Evolutionary conservation across 2,329 filamentous ascomycete species (phyloP), one percentile per base, ranked within the genome.

Genomic region (Alternaria ventricosa): DNA sequence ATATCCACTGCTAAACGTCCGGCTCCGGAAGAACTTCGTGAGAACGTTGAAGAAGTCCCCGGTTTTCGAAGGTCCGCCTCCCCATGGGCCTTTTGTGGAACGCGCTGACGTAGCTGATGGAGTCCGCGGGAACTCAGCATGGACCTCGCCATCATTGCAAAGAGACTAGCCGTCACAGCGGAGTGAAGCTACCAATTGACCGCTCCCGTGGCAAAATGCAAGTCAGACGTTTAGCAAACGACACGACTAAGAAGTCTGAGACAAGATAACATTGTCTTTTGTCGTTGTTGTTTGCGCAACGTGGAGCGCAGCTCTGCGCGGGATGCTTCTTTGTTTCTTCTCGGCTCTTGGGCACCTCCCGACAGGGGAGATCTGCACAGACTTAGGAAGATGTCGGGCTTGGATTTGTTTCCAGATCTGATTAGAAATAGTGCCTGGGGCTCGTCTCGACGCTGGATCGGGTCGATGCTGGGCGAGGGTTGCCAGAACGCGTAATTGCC

Each of bases 291-390:
- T 54, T 22, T 33, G 20, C 33, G 43, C 46, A 54, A 51, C 18
- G 25, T 43, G 33, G 22, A 50, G 41, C 23, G 27, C 56, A 47
- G 18, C 41, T 58, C 20, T 57, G 47, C 23, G 55, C 55, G 64
- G 30, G 46, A 63, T 51, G 47, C 27, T 25, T 27, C 27, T 36
- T 55, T 60, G 55, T 41, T 55, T 63, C 44, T 50, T 55, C 45
- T 53, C 60, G 50, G 60, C 50, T 49, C 25, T 28, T 66, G 53
- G 50, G 45, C 46, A 27, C 43, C 47, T 60, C 50, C 54, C 45
- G 60, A 54, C 54, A 53, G 47, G 55, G 30, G n/a, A 54, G 64
- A 67, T 69, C 64, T 56, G 60, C 64, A 57, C 10, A 9, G 20
- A 23, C 45, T 57, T 62, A 63, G 62, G 57, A 44, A 60, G 50